These are phyloP conservation scores for Chrysosporium queenslandicum DNA, from an alignment of 2,329 filamentous ascomycete genomes.

Conservation along the genomic window DNA sequence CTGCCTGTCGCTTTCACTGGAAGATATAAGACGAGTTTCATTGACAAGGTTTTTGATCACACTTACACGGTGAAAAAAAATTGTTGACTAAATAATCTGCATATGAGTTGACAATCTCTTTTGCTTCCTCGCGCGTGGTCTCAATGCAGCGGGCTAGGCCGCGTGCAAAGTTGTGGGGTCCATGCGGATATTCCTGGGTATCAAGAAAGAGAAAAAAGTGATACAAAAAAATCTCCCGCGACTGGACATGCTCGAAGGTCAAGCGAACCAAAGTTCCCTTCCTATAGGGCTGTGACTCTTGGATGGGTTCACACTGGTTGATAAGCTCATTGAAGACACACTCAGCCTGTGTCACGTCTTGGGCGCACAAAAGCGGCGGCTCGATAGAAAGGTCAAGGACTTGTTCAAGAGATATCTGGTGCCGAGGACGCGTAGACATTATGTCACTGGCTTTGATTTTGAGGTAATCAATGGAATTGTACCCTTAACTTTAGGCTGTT, in stretches of 20 bases:
- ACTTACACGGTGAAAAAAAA: slow-evolving; percentile 18
- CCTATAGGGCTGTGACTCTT: slow-evolving; percentile 17
- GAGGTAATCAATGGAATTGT: no score
- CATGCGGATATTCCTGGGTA: no score
- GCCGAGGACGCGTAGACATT: no score
- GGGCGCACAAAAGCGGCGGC: no score
- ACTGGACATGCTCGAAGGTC: slow-evolving; percentile 17
- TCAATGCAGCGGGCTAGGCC: no score
- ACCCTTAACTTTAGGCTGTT: no score
- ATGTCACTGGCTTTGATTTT: no score
- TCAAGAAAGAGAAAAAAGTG: slow-evolving; percentile 13
- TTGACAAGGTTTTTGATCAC: neutral
- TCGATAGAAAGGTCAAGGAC: no score
- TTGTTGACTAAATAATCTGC: slow-evolving; percentile 18
- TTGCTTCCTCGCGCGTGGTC: slow-evolving; percentile 5
- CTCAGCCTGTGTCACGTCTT: no score
- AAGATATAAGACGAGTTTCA: neutral
- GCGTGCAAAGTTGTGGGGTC: no score
- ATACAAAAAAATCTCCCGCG: slow-evolving; percentile 12
- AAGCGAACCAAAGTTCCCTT: slow-evolving; percentile 18
- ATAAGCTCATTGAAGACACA: slow-evolving; percentile 16
- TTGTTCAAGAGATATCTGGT: no score
- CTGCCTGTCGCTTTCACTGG: slow-evolving; percentile 14
- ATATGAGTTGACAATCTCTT: slow-evolving; percentile 10
- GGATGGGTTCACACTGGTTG: slow-evolving; percentile 18